Base-by-base conservation (phyloP, 768 basidiomycete genomes). In the Kwoniella pini region DNA sequence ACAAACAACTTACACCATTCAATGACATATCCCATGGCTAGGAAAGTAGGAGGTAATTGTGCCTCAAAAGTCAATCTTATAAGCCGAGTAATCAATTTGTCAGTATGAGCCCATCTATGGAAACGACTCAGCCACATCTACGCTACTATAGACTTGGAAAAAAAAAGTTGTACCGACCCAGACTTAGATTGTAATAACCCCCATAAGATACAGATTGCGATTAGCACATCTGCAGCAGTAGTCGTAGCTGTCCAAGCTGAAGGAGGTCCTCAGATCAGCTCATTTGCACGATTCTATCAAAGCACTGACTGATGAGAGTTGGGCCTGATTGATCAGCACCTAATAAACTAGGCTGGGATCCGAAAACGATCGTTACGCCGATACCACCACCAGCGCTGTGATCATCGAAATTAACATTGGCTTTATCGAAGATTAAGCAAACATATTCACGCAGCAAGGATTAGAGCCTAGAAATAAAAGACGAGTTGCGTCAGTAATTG, bases 81-180 rank as follows among this genome's bases (percentile, higher is more conserved):
- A 22, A 68, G 61, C 30, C 53, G 26, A 33, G 54, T 58, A 44
- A 65, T 62, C 33, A 67, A 43, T 21, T 40, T 52, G 43, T 71
- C 69, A 39, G 69, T 71, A 19, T 65, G 60, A 3, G 60, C 43
- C 69, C 69, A 71, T 5, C 69, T 46, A n/a, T 43, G 3, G n/a
- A 3, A 39, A 39, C 13, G 38, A 4, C 3, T n/a, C 11, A 60
- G 43, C 39, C 43, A 39, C 13, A 44, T n/a, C 42, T 11, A 44
- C n/a, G n/a, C 6, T 24, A 40, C 19, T 26, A 33, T 15, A 55
- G 21, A 11, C 19, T 11, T 22, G 17, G 4, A 3, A n/a, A 42
- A 48, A n/a, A 19, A n/a, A 17, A 56, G n/a, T n/a, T 62, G 11
- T 31, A 64, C 66, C 59, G n/a, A 46, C 45, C 45, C 69, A 36